These are phyloP conservation scores for Kentomonas sorsogonicus DNA, from an alignment of 208 protist species.

Conservation along the genomic window DNA sequence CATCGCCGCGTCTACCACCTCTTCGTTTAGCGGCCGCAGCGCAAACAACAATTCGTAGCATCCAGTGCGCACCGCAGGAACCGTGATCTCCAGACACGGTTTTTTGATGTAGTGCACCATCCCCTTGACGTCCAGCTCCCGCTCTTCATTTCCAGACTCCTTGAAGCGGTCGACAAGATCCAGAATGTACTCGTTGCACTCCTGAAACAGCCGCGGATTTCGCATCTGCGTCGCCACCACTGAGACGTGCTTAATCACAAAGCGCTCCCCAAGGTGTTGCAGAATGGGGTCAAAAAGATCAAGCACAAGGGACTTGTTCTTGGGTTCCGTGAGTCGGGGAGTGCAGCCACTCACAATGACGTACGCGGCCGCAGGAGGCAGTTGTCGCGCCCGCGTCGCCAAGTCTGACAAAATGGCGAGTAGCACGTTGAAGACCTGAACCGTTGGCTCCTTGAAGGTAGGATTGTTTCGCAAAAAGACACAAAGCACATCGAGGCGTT, in stretches of 20 bases:
- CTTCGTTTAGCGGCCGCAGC: slow-evolving; percentile 24
- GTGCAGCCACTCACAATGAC: slow-evolving; percentile 62
- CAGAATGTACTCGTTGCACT: slow-evolving; percentile 63
- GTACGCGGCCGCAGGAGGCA: slow-evolving; percentile 29
- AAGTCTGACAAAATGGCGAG: slow-evolving; percentile 31
- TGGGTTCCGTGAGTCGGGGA: slow-evolving; percentile 60
- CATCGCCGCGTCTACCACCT: slow-evolving; percentile 16
- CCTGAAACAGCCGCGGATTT: slow-evolving; percentile 66
- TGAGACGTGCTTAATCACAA: slow-evolving; percentile 71
- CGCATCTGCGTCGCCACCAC: slow-evolving; percentile 34
- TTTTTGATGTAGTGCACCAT: slow-evolving; percentile 66
- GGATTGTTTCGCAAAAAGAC: slow-evolving; percentile 65
- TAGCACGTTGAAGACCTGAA: slow-evolving; percentile 61
- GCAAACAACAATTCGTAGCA: slow-evolving; percentile 40
- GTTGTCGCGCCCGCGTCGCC: slow-evolving; percentile 1
- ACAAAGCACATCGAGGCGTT: slow-evolving; percentile 46
- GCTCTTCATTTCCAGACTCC: background rate
- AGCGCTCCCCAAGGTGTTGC: slow-evolving; percentile 36
- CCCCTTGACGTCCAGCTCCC: background rate
- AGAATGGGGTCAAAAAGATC: slow-evolving; percentile 40
- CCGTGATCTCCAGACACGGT: slow-evolving; percentile 46
- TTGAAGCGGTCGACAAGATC: slow-evolving; percentile 17
- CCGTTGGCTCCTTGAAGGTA: slow-evolving; percentile 65
- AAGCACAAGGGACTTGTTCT: slow-evolving; percentile 45
- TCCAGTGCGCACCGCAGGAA: slow-evolving; percentile 32